Evolutionary conservation across 768 basidiomycete species (phyloP).

Genomic region (Tricholoma bakamatsutake): DNA sequence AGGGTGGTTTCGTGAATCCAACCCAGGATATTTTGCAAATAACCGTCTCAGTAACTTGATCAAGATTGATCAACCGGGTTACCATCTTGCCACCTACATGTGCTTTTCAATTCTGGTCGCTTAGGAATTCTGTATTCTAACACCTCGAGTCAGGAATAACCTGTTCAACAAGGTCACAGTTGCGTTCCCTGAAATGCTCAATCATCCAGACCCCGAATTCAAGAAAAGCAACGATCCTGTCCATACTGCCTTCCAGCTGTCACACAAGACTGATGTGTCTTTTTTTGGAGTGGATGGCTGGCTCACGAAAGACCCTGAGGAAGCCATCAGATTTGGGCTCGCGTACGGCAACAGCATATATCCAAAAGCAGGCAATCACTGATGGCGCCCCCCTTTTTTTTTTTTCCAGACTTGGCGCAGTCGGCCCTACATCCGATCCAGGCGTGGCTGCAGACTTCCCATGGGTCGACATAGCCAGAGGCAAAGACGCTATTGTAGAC

Average conservation of each 20-base stretch:
- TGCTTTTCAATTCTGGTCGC: conserved; percentile 8
- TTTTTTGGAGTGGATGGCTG: conserved; percentile 31
- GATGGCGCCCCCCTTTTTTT: background rate
- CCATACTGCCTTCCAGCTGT: conserved; percentile 33
- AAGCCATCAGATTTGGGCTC: conserved; percentile 29
- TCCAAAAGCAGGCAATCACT: background rate
- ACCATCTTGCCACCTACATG: conserved; percentile 32
- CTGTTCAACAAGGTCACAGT: conserved; percentile 29
- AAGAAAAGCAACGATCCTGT: conserved; percentile 27
- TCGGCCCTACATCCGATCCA: conserved; percentile 33
- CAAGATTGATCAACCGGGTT: conserved; percentile 29
- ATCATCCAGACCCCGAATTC: conserved; percentile 28
- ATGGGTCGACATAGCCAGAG: conserved; percentile 27
- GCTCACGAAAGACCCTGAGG: conserved; percentile 32
- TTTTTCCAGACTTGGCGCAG: conserved; percentile 26
- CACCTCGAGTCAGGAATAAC: conserved; percentile 21
- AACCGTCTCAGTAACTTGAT: conserved; percentile 30
- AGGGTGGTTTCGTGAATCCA: conserved; percentile 32
- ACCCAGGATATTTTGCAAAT: conserved; percentile 31
- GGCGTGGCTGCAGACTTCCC: conserved; percentile 35
- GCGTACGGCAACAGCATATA: conserved; percentile 16
- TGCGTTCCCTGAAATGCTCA: conserved; percentile 28
- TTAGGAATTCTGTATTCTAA: background rate
- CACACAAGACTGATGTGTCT: conserved; percentile 29
- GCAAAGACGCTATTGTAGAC: conserved; percentile 34